phyloP scores from a whole-genome alignment of 2,329 filamentous ascomycete genomes.

The Fusarium chaquense region DNA sequence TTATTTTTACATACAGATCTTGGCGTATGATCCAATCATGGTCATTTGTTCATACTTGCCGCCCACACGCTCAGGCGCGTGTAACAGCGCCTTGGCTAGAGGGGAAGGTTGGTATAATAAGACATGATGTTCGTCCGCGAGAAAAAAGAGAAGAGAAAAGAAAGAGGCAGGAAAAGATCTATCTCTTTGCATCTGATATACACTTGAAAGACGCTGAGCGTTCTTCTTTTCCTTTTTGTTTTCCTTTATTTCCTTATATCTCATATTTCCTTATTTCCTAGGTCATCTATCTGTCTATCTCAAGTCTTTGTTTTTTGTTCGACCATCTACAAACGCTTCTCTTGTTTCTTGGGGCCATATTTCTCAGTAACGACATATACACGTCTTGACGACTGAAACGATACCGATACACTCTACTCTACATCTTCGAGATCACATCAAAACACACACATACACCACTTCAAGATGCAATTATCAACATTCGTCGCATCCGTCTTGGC shows the following conservation, averaged over 20 bases:
- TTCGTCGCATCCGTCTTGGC: conserved; percentile 60
- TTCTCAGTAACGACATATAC: conserved; percentile 25
- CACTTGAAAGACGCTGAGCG: conserved; percentile 39
- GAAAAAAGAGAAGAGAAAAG: conserved; percentile 24
- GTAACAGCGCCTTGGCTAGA: conserved; percentile 13
- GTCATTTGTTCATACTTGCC: conserved; percentile 23
- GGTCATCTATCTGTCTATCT: conserved; percentile 19
- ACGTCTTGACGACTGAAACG: conserved; percentile 33
- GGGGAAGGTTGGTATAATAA: conserved; percentile 47
- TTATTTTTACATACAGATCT: conserved; percentile 37
- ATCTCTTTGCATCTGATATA: conserved; percentile 37
- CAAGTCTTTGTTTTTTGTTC: conserved; percentile 25
- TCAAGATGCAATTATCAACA: conserved; percentile 64
- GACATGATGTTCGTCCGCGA: conserved; percentile 30
- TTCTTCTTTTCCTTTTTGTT: conserved; percentile 30
- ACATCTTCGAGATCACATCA: conserved; percentile 14
- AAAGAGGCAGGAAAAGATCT: conserved; percentile 38
- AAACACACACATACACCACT: conserved; percentile 17
- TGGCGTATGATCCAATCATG: conserved; percentile 32
- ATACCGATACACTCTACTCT: conserved; percentile 14
- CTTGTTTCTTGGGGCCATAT: conserved; percentile 26
- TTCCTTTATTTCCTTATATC: conserved; percentile 39
- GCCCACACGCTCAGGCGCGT: conserved; percentile 28
- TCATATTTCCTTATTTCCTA: conserved; percentile 44
- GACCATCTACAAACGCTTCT: conserved; percentile 25